Base-by-base conservation (phyloP, 2,329 filamentous ascomycete species). In the Aspergillus uvarum region DNA sequence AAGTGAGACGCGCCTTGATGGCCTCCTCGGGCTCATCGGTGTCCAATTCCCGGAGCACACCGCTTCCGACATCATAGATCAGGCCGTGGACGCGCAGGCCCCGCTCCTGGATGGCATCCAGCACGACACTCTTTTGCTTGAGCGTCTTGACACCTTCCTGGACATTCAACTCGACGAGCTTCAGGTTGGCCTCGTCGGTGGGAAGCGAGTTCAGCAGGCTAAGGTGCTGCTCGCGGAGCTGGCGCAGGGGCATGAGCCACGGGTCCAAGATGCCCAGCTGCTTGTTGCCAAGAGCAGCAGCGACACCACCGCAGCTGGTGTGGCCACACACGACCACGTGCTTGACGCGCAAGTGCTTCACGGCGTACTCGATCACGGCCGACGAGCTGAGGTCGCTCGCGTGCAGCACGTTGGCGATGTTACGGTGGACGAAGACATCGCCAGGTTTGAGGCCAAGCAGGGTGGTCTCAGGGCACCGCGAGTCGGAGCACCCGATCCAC, bases 71-170 rank as follows among this genome's bases (percentile, higher is more conserved):
- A 68, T 94, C 87, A 73, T 91, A 93, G n/a, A 95, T 79, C 54
- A 88, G 81, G 21, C 90, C 91, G 73, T 95, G 90, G 7, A 95
- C 83, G 75, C 88, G 79, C 47, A 96, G 76, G 1, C 87, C 89
- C 29, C 89, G 81, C 67, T 90, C 87, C 65, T 80, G 74, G 61
- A 92, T 85, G 21, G 89, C 90, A 62, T 90, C 87, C 68, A 87
- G 82, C 26, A 96, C 83, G 31, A 84, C 83, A 51, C 82, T 80
- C 74, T 92, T 92, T 70, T 85, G 81, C 79, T 87, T 84, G 57
- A 95, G 76, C 26, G 85, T 83, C 65, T 85, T 80, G 2, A 55
- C 42, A 19, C 53, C 53, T 24, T 55, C 53, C n/a, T 32, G n/a
- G 19, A 73, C 69, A 47, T 73, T 73, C 50, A 73, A 38, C 57